Evolutionary conservation across 2,329 filamentous ascomycete genomes (phyloP).

Genomic region (Diplodia intermedia): DNA sequence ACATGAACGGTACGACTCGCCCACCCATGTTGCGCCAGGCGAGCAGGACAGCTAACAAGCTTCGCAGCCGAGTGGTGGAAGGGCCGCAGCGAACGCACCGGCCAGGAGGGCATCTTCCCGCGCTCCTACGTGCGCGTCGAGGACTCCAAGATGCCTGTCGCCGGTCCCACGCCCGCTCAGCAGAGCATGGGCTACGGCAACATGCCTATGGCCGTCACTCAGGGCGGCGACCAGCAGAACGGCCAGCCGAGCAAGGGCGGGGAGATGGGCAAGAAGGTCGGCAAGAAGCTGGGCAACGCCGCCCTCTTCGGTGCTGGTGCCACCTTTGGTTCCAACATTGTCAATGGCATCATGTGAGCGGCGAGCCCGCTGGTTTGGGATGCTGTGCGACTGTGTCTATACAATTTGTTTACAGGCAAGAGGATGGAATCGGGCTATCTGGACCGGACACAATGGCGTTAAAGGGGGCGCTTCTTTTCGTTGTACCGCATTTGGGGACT

Average conservation of each 20-base stretch:
- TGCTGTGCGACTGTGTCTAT: too few relatives aligned
- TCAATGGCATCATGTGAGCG: constrained; percentile 84
- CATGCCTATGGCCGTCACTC: constrained; percentile 77
- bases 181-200: constrained; percentile 71
- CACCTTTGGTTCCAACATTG: constrained; percentile 86
- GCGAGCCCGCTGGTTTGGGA: neutral
- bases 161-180: constrained; percentile 52
- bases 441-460: constrained; percentile 11
- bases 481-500: neutral
- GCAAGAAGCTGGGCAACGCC: constrained; percentile 87
- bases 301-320: constrained; percentile 94
- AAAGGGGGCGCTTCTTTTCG: neutral
- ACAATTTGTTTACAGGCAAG: neutral
- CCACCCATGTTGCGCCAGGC: neutral
- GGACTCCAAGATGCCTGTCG: constrained; percentile 63
- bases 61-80: constrained; percentile 84
- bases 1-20: constrained; percentile 71
- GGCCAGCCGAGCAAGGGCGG: constrained; percentile 68
- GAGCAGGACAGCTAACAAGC: neutral
- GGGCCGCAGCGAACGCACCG: constrained; percentile 83
- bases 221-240: constrained; percentile 56
- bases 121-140: constrained; percentile 80
- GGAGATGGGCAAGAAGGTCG: constrained; percentile 89
- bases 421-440: neutral
- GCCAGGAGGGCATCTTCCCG: constrained; percentile 92